These are phyloP conservation scores for Jaenimonas drosophilae DNA, from an alignment of 208 protist species.

Conservation along the genomic window DNA sequence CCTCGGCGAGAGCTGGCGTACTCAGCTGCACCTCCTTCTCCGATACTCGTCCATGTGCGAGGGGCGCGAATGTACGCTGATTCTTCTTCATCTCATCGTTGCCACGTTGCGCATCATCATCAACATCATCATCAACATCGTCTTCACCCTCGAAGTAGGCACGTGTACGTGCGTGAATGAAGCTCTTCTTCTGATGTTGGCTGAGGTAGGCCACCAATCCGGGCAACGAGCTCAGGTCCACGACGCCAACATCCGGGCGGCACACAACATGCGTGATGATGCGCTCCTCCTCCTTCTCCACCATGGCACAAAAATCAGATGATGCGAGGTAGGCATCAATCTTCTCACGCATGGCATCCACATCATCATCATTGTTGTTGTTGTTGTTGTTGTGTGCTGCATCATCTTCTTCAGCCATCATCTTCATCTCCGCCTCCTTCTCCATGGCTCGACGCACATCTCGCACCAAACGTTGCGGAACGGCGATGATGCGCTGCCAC, in stretches of 20 bases:
- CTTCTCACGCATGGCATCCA: no score
- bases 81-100: no score
- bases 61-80: not conserved
- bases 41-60: constrained; percentile 9
- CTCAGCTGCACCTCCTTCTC: constrained; percentile 75
- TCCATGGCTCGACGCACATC: constrained; percentile 33
- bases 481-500: constrained; percentile 38
- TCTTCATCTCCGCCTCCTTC: constrained; percentile 6
- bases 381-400: no score
- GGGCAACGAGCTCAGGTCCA: constrained; percentile 60
- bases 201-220: constrained; percentile 38
- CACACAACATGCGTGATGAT: constrained; percentile 20
- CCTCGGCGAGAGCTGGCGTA: constrained; percentile 26
- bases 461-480: constrained; percentile 30
- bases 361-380: no score
- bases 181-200: no score
- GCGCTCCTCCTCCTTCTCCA: constrained; percentile 24
- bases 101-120: no score
- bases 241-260: constrained; percentile 35
- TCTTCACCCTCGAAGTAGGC: no score
- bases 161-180: no score
- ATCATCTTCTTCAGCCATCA: constrained; percentile 6
- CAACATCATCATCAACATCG: no score
- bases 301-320: constrained; percentile 15
- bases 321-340: constrained; percentile 28